Evolutionary conservation across 176 grass and related monocot species (phyloP), one percentile per base, ranked within the genome.

Genomic region (Carex pumila): DNA sequence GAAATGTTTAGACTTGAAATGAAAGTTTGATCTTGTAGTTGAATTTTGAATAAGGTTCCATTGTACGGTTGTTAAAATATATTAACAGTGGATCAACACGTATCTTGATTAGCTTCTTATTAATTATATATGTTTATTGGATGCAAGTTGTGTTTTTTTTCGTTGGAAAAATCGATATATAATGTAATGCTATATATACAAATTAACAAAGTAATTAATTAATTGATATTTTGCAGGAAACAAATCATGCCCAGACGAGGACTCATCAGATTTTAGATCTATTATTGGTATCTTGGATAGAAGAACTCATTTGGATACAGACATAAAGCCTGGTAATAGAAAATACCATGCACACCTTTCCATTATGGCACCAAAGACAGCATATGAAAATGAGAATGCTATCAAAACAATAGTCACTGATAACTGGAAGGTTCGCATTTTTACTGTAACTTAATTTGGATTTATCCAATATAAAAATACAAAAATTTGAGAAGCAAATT

Each of bases 321-420:
- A 17, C 2, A 89, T 89, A 19, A 79, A 14, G 12, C 19, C 88
- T 36, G 49, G 4, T 15, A 50, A 79, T 11, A 10, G 8, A 1
- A 83, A 78, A 62, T 89, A 86, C 69, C 19, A 84, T 84, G 88
- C 84, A 55, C 71, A 76, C 37, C 68, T 89, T 1, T 89, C 88
- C 11, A 79, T 78, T n/a, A 86, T 86, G 84, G 88, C 88, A 54
- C 65, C 88, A 41, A 86, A 86, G 54, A 12, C 83, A 4, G 84
- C 84, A 8, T 89, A 89, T 83, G 84, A 89, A 52, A 89, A 89
- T 68, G 79, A 86, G 34, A 18, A 71, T 15, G 63, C 25, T 21
- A 86, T 89, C 36, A 5, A 79, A 30, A 79, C 53, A 36, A 54
- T 64, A 65, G 45, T 89, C 12, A 69, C 15, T 58, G 6, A 83